phyloP scores from a whole-genome alignment of 108 stramenopile genomes.

The Ochromonas danica region DNA sequence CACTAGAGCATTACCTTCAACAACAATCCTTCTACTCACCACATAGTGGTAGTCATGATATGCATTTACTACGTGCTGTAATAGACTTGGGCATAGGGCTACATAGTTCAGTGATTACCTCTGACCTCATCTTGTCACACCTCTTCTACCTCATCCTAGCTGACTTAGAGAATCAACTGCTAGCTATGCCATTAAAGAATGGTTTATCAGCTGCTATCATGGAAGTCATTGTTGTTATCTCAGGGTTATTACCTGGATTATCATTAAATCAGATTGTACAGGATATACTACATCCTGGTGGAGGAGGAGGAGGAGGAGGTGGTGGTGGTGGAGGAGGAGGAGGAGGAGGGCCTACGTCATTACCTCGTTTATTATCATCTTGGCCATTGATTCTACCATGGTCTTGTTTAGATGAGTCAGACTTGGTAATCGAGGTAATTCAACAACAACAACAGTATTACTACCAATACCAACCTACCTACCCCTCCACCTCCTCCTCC shows the following conservation, averaged over 20 bases:
- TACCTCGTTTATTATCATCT: not conserved
- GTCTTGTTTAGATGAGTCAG: not conserved
- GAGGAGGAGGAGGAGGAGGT: too few species aligned
- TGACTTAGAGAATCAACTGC: conserved; percentile 5
- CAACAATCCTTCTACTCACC: too few species aligned
- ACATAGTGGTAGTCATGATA: too few species aligned
- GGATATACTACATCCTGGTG: not conserved
- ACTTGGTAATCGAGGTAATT: too few species aligned
- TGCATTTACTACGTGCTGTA: not conserved
- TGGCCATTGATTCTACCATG: not conserved
- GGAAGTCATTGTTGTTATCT: conserved; percentile 12
- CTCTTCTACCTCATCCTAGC: not conserved
- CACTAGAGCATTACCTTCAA: too few species aligned
- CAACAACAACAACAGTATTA: too few species aligned
- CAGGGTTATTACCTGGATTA: not conserved
- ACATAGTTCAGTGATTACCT: too few species aligned
- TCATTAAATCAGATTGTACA: not conserved
- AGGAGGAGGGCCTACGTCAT: too few species aligned
- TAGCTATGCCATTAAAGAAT: not conserved
- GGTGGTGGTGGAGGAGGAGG: too few species aligned
- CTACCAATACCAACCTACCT: too few species aligned
- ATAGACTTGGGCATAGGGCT: not conserved
- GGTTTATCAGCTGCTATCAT: not conserved
- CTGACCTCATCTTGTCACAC: conserved; percentile 1
- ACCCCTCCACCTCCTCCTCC: too few species aligned